Evolutionary conservation across 306 rosid species (phyloP), one percentile per base, ranked within the genome.

Genomic region (Ammopiptanthus mongolicus): DNA sequence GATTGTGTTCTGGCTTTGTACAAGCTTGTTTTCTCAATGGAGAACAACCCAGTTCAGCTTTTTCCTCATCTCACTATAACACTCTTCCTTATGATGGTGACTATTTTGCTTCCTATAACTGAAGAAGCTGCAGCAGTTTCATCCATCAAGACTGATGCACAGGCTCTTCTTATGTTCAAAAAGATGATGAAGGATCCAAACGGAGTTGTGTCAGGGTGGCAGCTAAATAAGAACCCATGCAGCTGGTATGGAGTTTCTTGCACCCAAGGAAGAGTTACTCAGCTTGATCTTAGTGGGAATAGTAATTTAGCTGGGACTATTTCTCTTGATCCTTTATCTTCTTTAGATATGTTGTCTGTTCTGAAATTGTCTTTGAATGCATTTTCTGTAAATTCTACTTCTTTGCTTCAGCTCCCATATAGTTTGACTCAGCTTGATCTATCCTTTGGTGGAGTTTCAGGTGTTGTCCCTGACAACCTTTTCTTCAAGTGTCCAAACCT

Each of bases 201-300:
- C 67, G 88, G 88, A 65, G 85, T 81, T 18, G 67, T 94, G 58
- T 84, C 93, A 53, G 78, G 80, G 46, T 94, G 98, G 98, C 77
- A 88, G 77, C 79, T 65, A 23, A 80, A 34, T 7, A 87, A 46
- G 37, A 86, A 80, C 37, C 89, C 91, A 57, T 94, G 98, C 89
- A 84, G 66, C 51, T 94, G 98, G 98, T 39, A 80, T 76, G 98
- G 98, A 41, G 80, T 94, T 50, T 37, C 97, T 59, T 94, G 98
- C 84, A 84, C 88, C 5, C 31, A 25, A n/a, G 86, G 84, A 51
- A 87, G 98, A 75, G 98, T 80, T 3, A 80, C 88, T 71, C 82
- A 84, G 65, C 89, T 94, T 51, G 90, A 94, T 83, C 84, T 94
- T 3, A 87, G 78, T 15, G 93, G 87, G 0, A 80, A 50, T 65